Evolutionary conservation across 2,329 filamentous ascomycete genomes (phyloP), one percentile per base, ranked within the genome.

Genomic region (Paecilomyces sp.): DNA sequence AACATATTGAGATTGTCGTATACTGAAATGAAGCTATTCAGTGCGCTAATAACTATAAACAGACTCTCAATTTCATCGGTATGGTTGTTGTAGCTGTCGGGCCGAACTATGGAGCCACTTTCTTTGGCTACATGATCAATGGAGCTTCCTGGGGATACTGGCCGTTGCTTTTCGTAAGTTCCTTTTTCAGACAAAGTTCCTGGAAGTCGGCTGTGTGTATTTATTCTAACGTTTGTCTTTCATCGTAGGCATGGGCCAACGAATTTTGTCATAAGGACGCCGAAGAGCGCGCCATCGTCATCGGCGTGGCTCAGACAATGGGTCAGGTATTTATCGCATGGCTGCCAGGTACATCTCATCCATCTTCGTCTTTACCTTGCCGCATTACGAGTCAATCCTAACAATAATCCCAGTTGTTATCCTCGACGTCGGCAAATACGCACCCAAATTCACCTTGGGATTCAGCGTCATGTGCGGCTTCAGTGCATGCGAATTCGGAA

Each of bases 241-340:
- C 25, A 34, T 31, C 25, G 31, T 31, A 62, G 62, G 58, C 61
- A 56, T 63, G 61, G 61, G 60, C 59, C 11, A 63, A 63, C 36
- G 61, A 63, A 51, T 53, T 63, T n/a, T 63, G 61, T 57, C 62
- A 64, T 13, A 65, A 65, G 30, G 66, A 69, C 58, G 64, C 64
- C 25, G 67, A 69, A 57, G 67, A 69, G 61, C 61, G 67, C 18
- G 61, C 61, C 18, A 63, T 63, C 7, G 61, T 63, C 28, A 63
- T 63, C 34, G 61, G 61, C 7, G 63, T 66, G 3, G 60, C 61
- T 3, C 61, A 65, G 30, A 64, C 64, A 6, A 61, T 66, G 28
- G 64, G 64, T 18, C 61, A 66, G 31, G 64, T 63, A 11, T 66
- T 66, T 57, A 57, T 64, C 25, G 64, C 64, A 3, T 66, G 64